Conservation (phyloP, 331 rosid genomes). For the Cucumis variabilis region DNA sequence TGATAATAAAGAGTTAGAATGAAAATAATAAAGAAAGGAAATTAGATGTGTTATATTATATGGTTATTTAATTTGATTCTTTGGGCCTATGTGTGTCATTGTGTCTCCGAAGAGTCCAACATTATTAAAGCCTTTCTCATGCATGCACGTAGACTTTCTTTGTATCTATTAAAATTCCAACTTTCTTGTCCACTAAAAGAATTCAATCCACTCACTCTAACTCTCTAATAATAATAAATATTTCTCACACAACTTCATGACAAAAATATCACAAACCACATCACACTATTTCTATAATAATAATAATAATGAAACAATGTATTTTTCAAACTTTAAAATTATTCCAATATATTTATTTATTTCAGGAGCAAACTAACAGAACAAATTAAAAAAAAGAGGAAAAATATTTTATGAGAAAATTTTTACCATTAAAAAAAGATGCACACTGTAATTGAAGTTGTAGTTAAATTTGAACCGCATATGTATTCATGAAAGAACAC, state of each 20-base stretch:
- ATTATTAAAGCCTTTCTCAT: constrained; percentile 15
- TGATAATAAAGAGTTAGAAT: background rate
- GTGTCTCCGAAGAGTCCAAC: constrained; percentile 18
- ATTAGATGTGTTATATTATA: background rate
- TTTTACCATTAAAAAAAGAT: too few relatives aligned
- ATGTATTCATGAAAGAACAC: too few relatives aligned
- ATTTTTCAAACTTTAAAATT: too few relatives aligned
- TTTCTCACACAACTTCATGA: too few relatives aligned
- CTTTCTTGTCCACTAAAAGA: background rate
- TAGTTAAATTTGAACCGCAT: too few relatives aligned
- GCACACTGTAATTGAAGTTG: too few relatives aligned
- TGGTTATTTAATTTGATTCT: background rate
- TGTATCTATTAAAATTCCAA: background rate
- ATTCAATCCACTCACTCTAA: background rate
- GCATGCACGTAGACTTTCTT: constrained; percentile 28
- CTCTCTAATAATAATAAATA: too few relatives aligned
- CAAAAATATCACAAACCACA: background rate
- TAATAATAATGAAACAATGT: too few relatives aligned
- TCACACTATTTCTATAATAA: background rate
- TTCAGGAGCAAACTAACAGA: too few relatives aligned
- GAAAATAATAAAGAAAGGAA: background rate
- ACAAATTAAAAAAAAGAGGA: too few relatives aligned
- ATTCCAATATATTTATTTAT: background rate
- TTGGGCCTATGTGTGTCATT: background rate
- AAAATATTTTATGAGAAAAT: too few relatives aligned